A percentile compares a stretch with the other conserved stretches of the same genome.
These are phyloP conservation scores for Fusarium luffae DNA, from an alignment of 2,329 filamentous ascomycete genomes.

Conservation along the genomic window DNA sequence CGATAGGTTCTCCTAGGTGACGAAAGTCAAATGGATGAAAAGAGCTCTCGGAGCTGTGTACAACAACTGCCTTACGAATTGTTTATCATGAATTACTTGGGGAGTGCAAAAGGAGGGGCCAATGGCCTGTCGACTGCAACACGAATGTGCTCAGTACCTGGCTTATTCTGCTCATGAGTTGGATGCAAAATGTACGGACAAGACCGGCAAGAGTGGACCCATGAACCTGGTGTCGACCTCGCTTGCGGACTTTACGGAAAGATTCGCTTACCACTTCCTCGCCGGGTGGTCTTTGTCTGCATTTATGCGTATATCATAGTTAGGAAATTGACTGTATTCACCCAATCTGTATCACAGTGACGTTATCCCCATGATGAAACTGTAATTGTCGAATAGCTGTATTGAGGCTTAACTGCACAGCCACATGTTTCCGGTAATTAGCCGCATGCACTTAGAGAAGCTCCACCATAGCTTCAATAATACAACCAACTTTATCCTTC, in stretches of 20 bases:
- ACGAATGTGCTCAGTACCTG: constrained; percentile 21
- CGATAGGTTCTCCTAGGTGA: constrained; percentile 77
- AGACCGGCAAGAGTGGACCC: constrained; percentile 40
- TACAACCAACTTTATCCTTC: constrained; percentile 18
- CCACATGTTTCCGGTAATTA: constrained; percentile 36
- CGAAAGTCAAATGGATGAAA: background rate
- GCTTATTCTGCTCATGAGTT: constrained; percentile 24
- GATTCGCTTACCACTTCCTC: constrained; percentile 19
- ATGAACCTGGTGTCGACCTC: constrained; percentile 34
- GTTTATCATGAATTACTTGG: constrained; percentile 27
- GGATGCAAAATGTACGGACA: constrained; percentile 31
- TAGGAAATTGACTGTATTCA: background rate
- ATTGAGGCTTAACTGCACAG: background rate
- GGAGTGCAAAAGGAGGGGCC: background rate
- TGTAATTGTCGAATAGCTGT: background rate
- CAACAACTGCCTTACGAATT: constrained; percentile 28
- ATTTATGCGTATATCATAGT: background rate
- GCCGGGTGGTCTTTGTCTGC: background rate
- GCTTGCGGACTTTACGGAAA: constrained; percentile 34
- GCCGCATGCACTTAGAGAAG: constrained; percentile 14
- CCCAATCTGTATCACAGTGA: background rate
- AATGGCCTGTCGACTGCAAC: background rate
- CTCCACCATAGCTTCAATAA: constrained; percentile 31
- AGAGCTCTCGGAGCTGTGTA: constrained; percentile 39
- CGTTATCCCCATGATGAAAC: constrained; percentile 8